Base-by-base conservation (phyloP, 2,329 filamentous ascomycete species). In the Pestalotiopsis sp. region DNA sequence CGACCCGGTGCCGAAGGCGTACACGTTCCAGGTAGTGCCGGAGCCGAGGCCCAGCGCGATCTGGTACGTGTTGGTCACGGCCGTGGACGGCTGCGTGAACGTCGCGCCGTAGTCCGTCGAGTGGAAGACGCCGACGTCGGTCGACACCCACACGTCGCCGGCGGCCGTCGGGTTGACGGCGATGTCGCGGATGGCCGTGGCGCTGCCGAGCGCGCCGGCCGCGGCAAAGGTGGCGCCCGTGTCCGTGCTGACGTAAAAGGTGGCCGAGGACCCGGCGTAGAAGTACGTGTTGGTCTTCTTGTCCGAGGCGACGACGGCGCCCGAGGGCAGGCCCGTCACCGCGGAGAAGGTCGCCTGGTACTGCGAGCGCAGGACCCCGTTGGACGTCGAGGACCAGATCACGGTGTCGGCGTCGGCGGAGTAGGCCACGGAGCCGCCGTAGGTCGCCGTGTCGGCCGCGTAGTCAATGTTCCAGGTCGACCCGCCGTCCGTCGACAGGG, bases 101-200 rank as follows among this genome's bases (percentile, higher is more conserved):
- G 81, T 81, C 3, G 76, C 74, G 4, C 86, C 88, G 45, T 79
- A 87, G 74, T 89, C 76, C 5, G 82, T 85, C 11, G 85, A 87
- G 71, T 83, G 83, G 78, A 86, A 89, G 62, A 90, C 76, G 5
- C 88, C 88, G 0, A 73, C 77, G 66, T 88, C 81, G 0, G 87
- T 88, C 1, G 87, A 87, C 1, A 87, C 86, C 77, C 84, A 88
- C 62, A 93, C 83, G 62, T 90, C 87, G 13, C 91, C 90, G 0
- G 88, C 86, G 12, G 82, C 81, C 5, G 84, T 82, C 0, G 89
- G 88, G 70, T 90, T 83, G 0, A 82, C 82, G 17, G 86, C 86
- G 11, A 92, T 82, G 41, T 85, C 83, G 52, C 88, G 88, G 68
- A 91, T 79, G 20, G 79, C 75, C 2, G 77, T 81, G 3, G 80